Conservation (phyloP, 164 flowering plant species). For the Stephania yunnanensis region DNA sequence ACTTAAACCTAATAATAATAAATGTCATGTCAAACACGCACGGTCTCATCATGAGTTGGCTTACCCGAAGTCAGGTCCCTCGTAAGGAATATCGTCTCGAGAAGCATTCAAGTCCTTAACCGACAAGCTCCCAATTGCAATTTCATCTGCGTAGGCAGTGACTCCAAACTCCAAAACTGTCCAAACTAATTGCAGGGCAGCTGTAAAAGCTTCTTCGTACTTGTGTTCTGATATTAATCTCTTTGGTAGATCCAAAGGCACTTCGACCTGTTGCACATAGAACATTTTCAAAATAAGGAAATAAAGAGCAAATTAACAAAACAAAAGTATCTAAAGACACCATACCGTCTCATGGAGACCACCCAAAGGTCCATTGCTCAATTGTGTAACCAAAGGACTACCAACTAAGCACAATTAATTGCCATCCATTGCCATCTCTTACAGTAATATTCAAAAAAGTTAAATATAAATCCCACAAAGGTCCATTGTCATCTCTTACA, state of each 20-base stretch:
- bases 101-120: conserved; percentile 48
- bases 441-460: too few relatives aligned
- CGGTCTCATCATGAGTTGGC: conserved; percentile 19
- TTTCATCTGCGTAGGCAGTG: conserved; percentile 66
- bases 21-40: not conserved
- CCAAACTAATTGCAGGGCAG: conserved; percentile 87
- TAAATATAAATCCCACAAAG: too few relatives aligned
- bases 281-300: conserved; percentile 3
- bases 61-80: conserved; percentile 86
- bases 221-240: conserved; percentile 72
- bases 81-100: conserved; percentile 65
- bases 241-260: conserved; percentile 72
- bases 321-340: not conserved
- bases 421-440: too few relatives aligned
- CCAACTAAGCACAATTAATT: too few relatives aligned
- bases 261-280: conserved; percentile 50
- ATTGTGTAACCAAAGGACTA: conserved; percentile 50
- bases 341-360: conserved; percentile 66
- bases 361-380: conserved; percentile 69
- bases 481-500: not conserved
- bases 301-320: not conserved
- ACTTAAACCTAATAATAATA: too few relatives aligned
- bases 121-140: conserved; percentile 59
- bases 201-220: conserved; percentile 86
- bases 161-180: conserved; percentile 50